Evolutionary conservation across 1,139 yeast species (phyloP).

Genomic region (Saccharomyces hybrid): DNA sequence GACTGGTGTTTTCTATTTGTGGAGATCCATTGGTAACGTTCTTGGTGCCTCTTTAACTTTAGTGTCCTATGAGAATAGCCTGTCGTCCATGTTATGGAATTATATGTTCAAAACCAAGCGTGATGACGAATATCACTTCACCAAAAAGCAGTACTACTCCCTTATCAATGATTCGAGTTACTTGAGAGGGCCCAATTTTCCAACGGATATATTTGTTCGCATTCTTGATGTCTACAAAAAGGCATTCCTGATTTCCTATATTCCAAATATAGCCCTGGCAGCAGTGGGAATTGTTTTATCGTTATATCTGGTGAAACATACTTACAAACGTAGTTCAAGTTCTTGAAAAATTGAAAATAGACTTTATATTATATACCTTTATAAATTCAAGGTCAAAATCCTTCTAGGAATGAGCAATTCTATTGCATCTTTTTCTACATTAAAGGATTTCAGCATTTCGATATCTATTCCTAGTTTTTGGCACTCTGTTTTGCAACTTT

Average conservation of each 20-base stretch:
- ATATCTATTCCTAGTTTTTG: conserved; percentile 14
- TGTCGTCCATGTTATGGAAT: conserved; percentile 26
- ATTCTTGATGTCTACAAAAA: conserved; percentile 24
- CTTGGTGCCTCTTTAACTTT: conserved; percentile 40
- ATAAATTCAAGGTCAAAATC: not conserved
- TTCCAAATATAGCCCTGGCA: conserved; percentile 23
- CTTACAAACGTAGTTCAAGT: not conserved
- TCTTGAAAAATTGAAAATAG: not conserved
- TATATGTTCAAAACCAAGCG: conserved; percentile 27
- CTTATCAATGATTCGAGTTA: conserved; percentile 32
- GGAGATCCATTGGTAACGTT: conserved; percentile 43
- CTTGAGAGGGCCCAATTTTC: conserved; percentile 31
- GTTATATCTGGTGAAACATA: conserved; percentile 1
- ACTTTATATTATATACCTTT: not conserved
- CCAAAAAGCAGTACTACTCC: conserved; percentile 19
- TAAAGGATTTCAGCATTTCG: conserved; percentile 12
- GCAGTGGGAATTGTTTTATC: conserved; percentile 12
- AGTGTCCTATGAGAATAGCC: conserved; percentile 32
- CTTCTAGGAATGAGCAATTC: conserved; percentile 13
- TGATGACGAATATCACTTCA: conserved; percentile 12
- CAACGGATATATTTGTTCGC: conserved; percentile 14
- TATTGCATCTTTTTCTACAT: conserved; percentile 13
- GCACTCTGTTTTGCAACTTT: conserved; percentile 18
- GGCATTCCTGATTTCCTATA: conserved; percentile 24
- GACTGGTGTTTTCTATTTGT: conserved; percentile 38